phyloP scores from a whole-genome alignment of 306 rosid species.

The Pterocarpus santalinus region DNA sequence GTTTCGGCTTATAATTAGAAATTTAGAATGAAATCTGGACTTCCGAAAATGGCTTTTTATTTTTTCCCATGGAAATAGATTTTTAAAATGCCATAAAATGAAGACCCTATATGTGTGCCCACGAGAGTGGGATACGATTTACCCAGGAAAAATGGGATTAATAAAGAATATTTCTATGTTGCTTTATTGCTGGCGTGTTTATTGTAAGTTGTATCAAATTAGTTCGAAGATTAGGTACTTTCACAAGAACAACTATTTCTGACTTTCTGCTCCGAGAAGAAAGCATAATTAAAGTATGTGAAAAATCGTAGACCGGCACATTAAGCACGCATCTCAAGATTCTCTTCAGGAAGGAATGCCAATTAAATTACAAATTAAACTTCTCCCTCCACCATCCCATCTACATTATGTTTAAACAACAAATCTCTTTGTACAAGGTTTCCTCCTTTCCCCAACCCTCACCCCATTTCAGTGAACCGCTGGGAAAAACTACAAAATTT shows the following conservation, averaged over 20 bases:
- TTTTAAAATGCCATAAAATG: neutral
- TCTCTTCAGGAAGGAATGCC: neutral
- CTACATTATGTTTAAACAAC: conserved; percentile 37
- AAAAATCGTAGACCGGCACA: conserved; percentile 11
- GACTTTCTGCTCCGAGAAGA: conserved; percentile 1
- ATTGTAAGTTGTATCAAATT: neutral
- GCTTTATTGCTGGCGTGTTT: neutral
- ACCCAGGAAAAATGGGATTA: neutral
- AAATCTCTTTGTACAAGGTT: conserved; percentile 52
- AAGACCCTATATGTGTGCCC: no score
- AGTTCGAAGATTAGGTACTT: neutral
- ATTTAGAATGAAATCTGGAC: no score
- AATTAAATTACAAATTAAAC: conserved; percentile 28
- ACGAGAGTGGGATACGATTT: neutral
- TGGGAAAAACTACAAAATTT: conserved; percentile 46
- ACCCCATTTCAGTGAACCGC: conserved; percentile 32
- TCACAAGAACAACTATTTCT: neutral
- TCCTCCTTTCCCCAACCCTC: conserved; percentile 34
- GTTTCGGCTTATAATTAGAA: neutral
- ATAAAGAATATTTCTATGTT: neutral
- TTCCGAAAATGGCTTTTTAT: neutral
- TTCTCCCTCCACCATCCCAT: conserved; percentile 21
- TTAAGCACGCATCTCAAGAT: conserved; percentile 32
- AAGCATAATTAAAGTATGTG: conserved; percentile 15
- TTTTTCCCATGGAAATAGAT: neutral